Conservation (phyloP, 75 land plant species). For the Isoetes taiwanensis region DNA sequence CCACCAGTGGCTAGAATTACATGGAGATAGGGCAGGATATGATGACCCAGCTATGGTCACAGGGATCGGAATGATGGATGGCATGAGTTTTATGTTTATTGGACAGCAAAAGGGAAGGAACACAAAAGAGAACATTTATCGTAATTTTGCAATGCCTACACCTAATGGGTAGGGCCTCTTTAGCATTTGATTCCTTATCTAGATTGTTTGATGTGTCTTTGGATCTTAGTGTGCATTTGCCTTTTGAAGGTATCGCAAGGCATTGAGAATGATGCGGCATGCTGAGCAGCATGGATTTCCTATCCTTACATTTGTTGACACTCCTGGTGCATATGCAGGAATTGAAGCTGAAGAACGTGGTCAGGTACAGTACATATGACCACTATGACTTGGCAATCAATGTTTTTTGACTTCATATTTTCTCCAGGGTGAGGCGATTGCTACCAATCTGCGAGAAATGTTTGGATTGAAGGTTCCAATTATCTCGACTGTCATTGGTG, state of each 20-base stretch:
- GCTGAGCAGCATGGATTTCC: constrained; percentile 88
- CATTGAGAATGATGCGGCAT: constrained; percentile 76
- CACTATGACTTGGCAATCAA: background rate
- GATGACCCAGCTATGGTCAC: constrained; percentile 91
- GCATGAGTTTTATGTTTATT: constrained; percentile 73
- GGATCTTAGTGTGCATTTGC: background rate
- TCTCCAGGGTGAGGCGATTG: constrained; percentile 87
- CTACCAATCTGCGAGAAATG: constrained; percentile 66
- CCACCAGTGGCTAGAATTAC: constrained; percentile 78
- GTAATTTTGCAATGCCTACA: constrained; percentile 94
- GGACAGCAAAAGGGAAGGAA: constrained; percentile 94
- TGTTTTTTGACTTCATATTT: background rate
- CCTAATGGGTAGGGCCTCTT: constrained; percentile 79
- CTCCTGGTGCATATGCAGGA: constrained; percentile 91
- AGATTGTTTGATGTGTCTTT: background rate
- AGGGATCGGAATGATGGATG: constrained; percentile 76
- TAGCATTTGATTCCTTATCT: background rate
- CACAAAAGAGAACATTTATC: constrained; percentile 76
- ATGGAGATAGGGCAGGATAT: constrained; percentile 87
- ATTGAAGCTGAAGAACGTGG: constrained; percentile 75
- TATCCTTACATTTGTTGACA: constrained; percentile 75
- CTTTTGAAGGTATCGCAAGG: constrained; percentile 66
- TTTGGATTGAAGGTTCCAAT: constrained; percentile 84
- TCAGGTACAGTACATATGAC: constrained; percentile 33
- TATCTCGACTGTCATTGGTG: constrained; percentile 75